phyloP scores from a whole-genome alignment of 179 eudicot genomes.

The Sideroxylon spinosum region DNA sequence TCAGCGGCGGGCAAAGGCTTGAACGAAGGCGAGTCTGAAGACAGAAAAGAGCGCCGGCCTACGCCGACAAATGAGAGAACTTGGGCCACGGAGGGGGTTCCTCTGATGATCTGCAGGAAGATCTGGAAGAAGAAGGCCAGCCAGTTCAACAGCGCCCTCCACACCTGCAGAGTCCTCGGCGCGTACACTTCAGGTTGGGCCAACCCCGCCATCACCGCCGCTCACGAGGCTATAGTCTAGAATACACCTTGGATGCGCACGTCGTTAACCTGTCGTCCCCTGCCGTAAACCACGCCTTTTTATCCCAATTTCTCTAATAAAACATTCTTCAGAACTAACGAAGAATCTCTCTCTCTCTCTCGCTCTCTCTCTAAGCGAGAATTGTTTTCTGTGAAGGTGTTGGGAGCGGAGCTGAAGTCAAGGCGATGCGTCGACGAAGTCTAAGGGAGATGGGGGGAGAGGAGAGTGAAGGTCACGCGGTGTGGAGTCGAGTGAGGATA shows the following conservation, averaged over 20 bases:
- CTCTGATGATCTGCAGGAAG: slow-evolving; percentile 73
- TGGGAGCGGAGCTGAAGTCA: slow-evolving; percentile 19
- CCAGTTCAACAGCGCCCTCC: slow-evolving; percentile 80
- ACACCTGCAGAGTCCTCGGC: slow-evolving; percentile 57
- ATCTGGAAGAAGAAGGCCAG: slow-evolving; percentile 77
- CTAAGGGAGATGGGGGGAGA: no score
- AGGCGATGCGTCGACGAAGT: slow-evolving; percentile 24
- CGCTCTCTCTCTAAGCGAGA: background rate
- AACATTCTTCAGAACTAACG: slow-evolving; percentile 4
- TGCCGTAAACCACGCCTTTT: background rate
- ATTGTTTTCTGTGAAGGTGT: background rate
- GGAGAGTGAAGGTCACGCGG: no score
- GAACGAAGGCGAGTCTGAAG: slow-evolving; percentile 7
- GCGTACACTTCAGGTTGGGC: slow-evolving; percentile 69
- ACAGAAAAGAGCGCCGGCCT: slow-evolving; percentile 22
- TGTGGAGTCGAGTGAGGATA: background rate
- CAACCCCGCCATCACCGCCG: slow-evolving; percentile 37
- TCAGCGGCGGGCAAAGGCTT: slow-evolving; percentile 15
- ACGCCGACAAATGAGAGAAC: slow-evolving; percentile 55
- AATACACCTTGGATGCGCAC: slow-evolving; percentile 14
- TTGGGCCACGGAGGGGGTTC: slow-evolving; percentile 59
- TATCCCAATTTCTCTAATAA: background rate
- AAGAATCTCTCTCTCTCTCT: background rate
- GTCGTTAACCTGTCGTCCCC: background rate
- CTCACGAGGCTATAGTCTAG: background rate